Evolutionary conservation across 2,329 filamentous ascomycete genomes (phyloP).

Genomic region (Colletotrichum chlorophyti): DNA sequence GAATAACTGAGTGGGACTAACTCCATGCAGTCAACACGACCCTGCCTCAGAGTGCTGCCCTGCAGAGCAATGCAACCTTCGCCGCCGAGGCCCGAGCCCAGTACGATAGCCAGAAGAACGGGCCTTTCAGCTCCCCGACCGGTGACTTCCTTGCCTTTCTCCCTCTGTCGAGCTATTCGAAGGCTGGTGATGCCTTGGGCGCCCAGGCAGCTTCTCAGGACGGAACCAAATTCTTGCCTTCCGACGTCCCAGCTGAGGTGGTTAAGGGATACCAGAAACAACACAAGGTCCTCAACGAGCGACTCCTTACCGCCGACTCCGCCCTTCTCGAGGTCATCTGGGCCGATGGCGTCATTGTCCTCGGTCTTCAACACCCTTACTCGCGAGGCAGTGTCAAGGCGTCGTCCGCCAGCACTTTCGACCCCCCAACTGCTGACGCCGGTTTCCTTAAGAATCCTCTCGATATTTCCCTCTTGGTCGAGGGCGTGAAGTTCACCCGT

Average conservation of each 20-base stretch:
- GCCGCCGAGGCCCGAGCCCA: slow-evolving; percentile 38
- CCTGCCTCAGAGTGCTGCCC: slow-evolving; percentile 25
- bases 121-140: slow-evolving; percentile 38
- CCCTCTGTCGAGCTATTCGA: slow-evolving; percentile 37
- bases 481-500: slow-evolving; percentile 42
- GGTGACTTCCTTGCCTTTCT: slow-evolving; percentile 29
- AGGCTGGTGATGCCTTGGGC: slow-evolving; percentile 32
- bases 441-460: slow-evolving; percentile 45
- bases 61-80: slow-evolving; percentile 41
- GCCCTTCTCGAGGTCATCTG: slow-evolving; percentile 41
- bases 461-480: slow-evolving; percentile 39
- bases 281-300: slow-evolving; percentile 38
- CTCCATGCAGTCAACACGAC: slow-evolving; percentile 16
- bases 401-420: slow-evolving; percentile 41
- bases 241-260: slow-evolving; percentile 41
- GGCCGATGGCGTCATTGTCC: slow-evolving; percentile 35
- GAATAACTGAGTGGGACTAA: not conserved
- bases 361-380: slow-evolving; percentile 46
- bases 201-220: slow-evolving; percentile 40
- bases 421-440: slow-evolving; percentile 45
- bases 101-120: slow-evolving; percentile 38
- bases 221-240: slow-evolving; percentile 41
- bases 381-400: slow-evolving; percentile 47
- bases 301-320: slow-evolving; percentile 36
- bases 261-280: slow-evolving; percentile 46